Evolutionary conservation across 441 rosid species (phyloP), one percentile per base, ranked within the genome.

Genomic region (Theobroma grandiflorum): DNA sequence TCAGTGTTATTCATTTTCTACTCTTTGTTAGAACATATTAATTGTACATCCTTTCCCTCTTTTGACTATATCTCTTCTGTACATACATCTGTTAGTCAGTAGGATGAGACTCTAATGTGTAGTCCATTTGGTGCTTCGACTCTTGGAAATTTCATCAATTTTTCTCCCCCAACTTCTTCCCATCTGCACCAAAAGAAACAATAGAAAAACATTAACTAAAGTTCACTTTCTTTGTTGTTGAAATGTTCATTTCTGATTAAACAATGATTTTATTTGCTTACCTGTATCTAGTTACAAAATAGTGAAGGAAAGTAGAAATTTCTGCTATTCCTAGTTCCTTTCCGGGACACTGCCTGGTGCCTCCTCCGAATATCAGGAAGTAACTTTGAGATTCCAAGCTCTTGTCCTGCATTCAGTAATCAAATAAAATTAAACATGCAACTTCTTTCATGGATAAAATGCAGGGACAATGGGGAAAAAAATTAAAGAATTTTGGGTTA

Each of bases 61-160:
- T 74, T 38, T 80, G 35, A 65, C 47, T 40, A 45, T 77, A 45
- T 79, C 78, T 75, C 76, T 53, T 80, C 66, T 78, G 79, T 82
- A 83, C 80, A 65, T 78, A 59, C 22, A 76, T 4, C 12, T 4
- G 72, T 78, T 57, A 64, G 75, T 82, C 81, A 84, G 91, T 86
- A 74, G 20, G 88, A 80, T 78, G 91, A 88, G 64, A 94, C 90
- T 83, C 89, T 90, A 59, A 94, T 82, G 86, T 90, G 95, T 9
- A 92, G 76, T 33, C 98, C 98, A 78, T 94, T 90, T 49, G 95
- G 98, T 78, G 99, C 99, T 88, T 92, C 91, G 64, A 94, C 97
- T 90, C 99, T 93, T 62, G 99, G 99, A 77, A 95, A 95, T 77
- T 88, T 89, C 91, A 92, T 80, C 63, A 94, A 16, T 75, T 84